Evolutionary conservation across 139 green algal species (phyloP).

Genomic region (Parachlorella kessleri): DNA sequence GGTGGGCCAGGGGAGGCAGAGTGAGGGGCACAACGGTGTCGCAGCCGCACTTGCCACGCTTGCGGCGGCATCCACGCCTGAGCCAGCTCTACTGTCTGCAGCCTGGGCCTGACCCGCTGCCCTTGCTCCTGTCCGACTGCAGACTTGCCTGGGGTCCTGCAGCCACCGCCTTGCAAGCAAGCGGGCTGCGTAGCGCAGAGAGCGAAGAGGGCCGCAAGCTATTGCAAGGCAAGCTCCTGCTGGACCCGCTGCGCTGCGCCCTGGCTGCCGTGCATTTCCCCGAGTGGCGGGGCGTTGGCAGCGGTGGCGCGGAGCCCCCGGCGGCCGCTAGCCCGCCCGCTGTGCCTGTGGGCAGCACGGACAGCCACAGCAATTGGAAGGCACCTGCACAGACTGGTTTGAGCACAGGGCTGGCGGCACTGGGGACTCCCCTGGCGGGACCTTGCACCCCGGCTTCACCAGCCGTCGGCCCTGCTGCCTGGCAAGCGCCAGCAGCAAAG

Average conservation of each 20-base stretch:
- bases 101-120: background rate
- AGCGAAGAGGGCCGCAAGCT: no score
- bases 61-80: no score
- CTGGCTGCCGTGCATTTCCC: constrained; percentile 52
- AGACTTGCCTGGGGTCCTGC: constrained; percentile 41
- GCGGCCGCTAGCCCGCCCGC: background rate
- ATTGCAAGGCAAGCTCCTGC: constrained; percentile 15
- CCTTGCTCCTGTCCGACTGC: background rate
- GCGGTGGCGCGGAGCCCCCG: background rate
- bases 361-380: background rate
- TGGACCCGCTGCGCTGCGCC: constrained; percentile 43
- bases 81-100: no score
- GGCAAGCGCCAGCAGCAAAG: background rate
- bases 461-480: background rate
- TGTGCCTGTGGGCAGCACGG: background rate
- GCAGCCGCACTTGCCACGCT: no score
- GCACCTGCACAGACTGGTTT: no score
- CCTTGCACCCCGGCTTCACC: background rate
- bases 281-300: constrained; percentile 37
- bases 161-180: constrained; percentile 32
- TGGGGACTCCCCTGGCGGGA: no score
- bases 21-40: no score
- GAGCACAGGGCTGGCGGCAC: no score
- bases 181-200: no score
- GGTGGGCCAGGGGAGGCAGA: no score